Base-by-base conservation (phyloP, 2,329 filamentous ascomycete species). In the Nothomitra cinnamomea region DNA sequence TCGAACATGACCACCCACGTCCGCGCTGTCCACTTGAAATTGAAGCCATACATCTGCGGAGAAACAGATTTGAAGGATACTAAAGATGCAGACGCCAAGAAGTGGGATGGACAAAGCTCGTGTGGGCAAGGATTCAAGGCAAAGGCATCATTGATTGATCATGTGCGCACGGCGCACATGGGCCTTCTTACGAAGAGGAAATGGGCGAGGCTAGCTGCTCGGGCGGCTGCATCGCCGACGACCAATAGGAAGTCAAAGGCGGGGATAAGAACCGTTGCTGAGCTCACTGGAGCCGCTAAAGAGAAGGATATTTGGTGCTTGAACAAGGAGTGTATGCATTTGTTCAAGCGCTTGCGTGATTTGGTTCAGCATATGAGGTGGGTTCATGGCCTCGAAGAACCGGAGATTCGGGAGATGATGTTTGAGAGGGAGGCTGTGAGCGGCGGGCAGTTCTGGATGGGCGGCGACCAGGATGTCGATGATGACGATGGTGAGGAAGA, bases 1-100 rank as follows among this genome's bases (percentile, higher is more conserved):
- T 83, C 83, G n/a, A 95, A 95, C 61, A 73, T 94, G 52, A 85
- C 82, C 15, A 78, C 82, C 0, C 90, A 96, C 63, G 72, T 90
- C 53, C 81, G 83, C 55, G 82, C 78, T 10, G 81, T 83, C 0
- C 90, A 95, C 63, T 76, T 87, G 58, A 83, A 86, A 17, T 71
- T 80, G 58, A 75, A 72, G 56, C 80, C 80, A 8, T 95, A 86
- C 62, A 72, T 86, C n/a, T 95, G 90, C 15, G 69, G 47, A 3
- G 19, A 81, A 49, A 76, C 80, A 10, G 78, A 83, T 59, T 69
- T 88, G 1, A 70, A 69, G 7, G 64, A 68, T 3, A 74, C 70
- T n/a, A 71, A 71, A 6, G 79, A 78, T 45, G 68, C 63, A 6
- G 79, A 78, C 45, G 68, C 62, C 19, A 67, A 70, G 8, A 71